Percentiles rank a stretch among this genome's conserved stretches.
phyloP scores from a whole-genome alignment of 1,139 yeast species.

The Debaryomyces psychrophilus region DNA sequence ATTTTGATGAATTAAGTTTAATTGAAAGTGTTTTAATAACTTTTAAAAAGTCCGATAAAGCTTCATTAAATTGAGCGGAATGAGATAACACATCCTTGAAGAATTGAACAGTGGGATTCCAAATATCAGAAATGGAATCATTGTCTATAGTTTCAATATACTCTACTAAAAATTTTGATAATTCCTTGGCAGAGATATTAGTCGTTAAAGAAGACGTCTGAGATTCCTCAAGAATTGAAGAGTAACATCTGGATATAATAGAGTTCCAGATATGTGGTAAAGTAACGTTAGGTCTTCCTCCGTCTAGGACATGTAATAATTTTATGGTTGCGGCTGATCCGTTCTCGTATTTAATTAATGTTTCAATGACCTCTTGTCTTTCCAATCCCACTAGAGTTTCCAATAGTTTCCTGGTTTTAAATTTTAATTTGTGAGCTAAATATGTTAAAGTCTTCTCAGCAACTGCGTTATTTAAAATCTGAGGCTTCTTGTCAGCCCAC shows the following conservation, averaged over 20 bases:
- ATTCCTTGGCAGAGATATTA: conserved; percentile 41
- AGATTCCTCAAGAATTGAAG: conserved; percentile 34
- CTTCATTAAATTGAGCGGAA: conserved; percentile 47
- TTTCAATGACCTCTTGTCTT: conserved; percentile 73
- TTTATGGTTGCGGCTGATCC: conserved; percentile 36
- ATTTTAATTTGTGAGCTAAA: conserved; percentile 69
- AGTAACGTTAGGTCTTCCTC: conserved; percentile 77
- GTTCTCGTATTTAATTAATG: conserved; percentile 49
- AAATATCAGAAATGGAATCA: conserved; percentile 78
- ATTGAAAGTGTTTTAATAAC: conserved; percentile 54
- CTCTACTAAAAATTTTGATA: conserved; percentile 55
- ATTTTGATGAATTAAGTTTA: conserved; percentile 59
- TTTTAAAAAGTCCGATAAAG: conserved; percentile 56
- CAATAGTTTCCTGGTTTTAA: conserved; percentile 67
- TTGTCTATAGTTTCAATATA: conserved; percentile 69
- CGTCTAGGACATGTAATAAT: conserved; percentile 76
- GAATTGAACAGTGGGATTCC: conserved; percentile 59
- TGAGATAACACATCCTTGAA: conserved; percentile 60
- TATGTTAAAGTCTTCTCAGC: conserved; percentile 55
- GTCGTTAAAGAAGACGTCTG: conserved; percentile 48
- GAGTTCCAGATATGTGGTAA: conserved; percentile 68
- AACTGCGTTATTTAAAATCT: conserved; percentile 16
- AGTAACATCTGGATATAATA: conserved; percentile 42
- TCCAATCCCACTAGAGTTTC: conserved; percentile 72
- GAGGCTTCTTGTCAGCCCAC: conserved; percentile 64